A percentile compares a stretch with the other conserved stretches of the same genome.
Evolutionary conservation across 495 filamentous ascomycete species (phyloP).

Genomic region (Neurospora discreta): DNA sequence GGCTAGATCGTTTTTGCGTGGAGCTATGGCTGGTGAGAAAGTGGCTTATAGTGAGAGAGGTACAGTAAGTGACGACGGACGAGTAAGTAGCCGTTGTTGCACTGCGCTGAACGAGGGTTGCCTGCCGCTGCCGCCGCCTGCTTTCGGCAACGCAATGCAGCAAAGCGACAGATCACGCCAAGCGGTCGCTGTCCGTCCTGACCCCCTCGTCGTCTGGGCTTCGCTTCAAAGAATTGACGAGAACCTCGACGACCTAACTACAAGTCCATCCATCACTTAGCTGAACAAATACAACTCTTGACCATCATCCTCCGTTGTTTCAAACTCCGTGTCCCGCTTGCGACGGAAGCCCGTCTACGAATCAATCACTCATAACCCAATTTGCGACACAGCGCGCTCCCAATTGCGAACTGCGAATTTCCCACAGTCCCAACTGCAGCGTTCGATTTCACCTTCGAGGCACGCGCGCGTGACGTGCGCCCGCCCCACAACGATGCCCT

Average conservation of each 20-base stretch:
- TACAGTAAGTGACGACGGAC: too few relatives aligned
- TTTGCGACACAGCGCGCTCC: not conserved
- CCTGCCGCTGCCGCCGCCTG: not conserved
- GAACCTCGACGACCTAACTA: not conserved
- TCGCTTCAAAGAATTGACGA: not conserved
- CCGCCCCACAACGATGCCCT: constrained; percentile 35
- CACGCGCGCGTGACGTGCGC: not conserved
- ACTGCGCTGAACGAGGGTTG: not conserved
- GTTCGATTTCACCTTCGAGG: not conserved
- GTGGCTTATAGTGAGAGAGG: too few relatives aligned
- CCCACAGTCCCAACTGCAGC: not conserved
- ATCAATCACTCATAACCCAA: not conserved
- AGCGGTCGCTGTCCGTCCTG: not conserved
- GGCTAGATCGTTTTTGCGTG: not conserved
- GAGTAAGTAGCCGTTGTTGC: too few relatives aligned
- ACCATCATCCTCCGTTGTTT: not conserved
- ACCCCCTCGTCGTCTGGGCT: not conserved
- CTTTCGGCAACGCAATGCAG: not conserved
- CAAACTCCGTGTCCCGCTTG: not conserved
- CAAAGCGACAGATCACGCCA: not conserved
- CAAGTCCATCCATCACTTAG: not conserved
- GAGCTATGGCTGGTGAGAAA: not conserved
- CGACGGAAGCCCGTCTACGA: not conserved
- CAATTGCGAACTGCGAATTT: not conserved
- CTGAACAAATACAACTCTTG: not conserved